Percentiles rank a stretch among this genome's conserved stretches.
These are phyloP conservation scores for Crucibulum laeve DNA, from an alignment of 768 basidiomycete species.

Conservation along the genomic window DNA sequence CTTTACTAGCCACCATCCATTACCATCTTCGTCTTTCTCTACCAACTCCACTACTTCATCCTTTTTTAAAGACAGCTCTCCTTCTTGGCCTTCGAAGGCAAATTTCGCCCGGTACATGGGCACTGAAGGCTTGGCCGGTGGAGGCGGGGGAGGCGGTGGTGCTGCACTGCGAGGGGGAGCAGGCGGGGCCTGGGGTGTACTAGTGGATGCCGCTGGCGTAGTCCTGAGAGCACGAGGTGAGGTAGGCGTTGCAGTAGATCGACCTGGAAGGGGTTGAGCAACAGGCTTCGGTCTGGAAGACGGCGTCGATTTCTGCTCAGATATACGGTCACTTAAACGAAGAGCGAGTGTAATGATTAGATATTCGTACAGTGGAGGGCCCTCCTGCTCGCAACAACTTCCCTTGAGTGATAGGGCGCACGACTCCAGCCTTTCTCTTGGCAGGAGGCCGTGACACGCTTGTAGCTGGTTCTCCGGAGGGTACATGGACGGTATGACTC, in stretches of 20 bases:
- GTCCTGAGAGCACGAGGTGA: conserved; percentile 11
- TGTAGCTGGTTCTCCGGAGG: conserved; percentile 79
- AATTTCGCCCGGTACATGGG: conserved; percentile 86
- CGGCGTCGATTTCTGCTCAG: conserved; percentile 45
- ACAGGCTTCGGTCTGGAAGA: conserved; percentile 51
- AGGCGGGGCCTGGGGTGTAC: conserved; percentile 25
- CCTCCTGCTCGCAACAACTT: conserved; percentile 77
- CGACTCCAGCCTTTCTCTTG: conserved; percentile 82
- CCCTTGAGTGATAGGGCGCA: conserved; percentile 81
- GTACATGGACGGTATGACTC: conserved; percentile 85
- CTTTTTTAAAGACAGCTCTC: conserved; percentile 86
- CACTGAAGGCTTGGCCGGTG: conserved; percentile 58
- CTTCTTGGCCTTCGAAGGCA: conserved; percentile 89
- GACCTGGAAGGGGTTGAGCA: conserved; percentile 62
- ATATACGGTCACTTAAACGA: conserved; percentile 3
- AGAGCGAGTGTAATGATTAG: background rate
- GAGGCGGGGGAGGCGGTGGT: conserved; percentile 51
- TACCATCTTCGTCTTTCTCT: conserved; percentile 89
- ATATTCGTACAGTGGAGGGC: conserved; percentile 48
- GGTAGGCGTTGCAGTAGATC: conserved; percentile 37
- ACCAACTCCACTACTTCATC: conserved; percentile 90
- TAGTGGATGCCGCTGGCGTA: conserved; percentile 21
- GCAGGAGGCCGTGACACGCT: conserved; percentile 84
- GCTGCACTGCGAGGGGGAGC: conserved; percentile 32
- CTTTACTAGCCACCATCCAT: conserved; percentile 98